Conservation (phyloP, 345 rosid species). For the Eucalyptus sp. region DNA sequence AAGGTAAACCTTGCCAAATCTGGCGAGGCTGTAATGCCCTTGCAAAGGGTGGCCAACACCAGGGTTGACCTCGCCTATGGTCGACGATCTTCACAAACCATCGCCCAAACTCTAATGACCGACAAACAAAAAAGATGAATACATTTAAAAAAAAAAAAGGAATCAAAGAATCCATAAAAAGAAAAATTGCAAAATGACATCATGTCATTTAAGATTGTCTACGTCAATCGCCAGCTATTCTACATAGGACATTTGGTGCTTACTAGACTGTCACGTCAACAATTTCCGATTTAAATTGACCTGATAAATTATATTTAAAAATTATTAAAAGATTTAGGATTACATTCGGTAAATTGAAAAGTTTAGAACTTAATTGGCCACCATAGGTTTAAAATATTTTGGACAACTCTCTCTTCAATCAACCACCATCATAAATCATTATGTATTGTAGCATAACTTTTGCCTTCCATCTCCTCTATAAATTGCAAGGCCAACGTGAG, state of each 20-base stretch:
- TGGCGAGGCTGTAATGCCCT: rapidly evolving
- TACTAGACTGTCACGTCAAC: rapidly evolving
- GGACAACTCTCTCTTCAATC: background rate
- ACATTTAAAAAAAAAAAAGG: background rate
- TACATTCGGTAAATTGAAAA: background rate
- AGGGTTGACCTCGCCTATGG: rapidly evolving
- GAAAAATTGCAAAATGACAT: background rate
- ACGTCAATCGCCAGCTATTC: background rate
- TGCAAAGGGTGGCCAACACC: rapidly evolving
- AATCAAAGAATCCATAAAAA: background rate
- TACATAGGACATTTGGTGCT: rapidly evolving
- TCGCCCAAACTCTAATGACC: rapidly evolving
- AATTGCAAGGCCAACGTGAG: background rate
- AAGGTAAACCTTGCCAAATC: background rate
- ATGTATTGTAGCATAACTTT: background rate
- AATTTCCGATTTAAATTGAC: background rate
- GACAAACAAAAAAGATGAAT: background rate
- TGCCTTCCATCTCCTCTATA: background rate
- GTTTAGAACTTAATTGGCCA: background rate
- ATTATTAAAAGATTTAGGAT: rapidly evolving
- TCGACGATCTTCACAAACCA: rapidly evolving
- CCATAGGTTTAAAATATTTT: rapidly evolving
- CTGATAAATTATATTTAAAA: background rate
- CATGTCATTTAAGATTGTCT: background rate
- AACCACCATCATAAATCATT: background rate